Conservation (phyloP, 148 eudicot species). For the Limonium bicolor region DNA sequence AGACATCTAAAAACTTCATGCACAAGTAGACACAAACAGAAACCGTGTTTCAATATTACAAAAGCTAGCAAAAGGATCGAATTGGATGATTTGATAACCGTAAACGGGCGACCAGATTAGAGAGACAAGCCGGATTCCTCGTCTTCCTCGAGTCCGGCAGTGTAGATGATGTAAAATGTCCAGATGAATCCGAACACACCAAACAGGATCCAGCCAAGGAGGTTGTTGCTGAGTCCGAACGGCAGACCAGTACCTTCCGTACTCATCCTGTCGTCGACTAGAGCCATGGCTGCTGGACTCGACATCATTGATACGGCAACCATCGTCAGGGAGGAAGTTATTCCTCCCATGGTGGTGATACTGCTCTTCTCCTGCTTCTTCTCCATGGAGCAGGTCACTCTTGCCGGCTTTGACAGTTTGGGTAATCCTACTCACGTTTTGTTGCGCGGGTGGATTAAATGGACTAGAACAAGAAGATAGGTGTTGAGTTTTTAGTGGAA, state of each 20-base stretch:
- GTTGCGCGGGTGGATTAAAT: background rate
- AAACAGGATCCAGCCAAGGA: slow-evolving; percentile 47
- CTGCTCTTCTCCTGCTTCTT: slow-evolving; percentile 8
- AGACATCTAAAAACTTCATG: too few relatives aligned
- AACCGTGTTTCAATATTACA: too few relatives aligned
- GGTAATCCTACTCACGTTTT: slow-evolving; percentile 32
- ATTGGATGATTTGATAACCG: too few relatives aligned
- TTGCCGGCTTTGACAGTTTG: slow-evolving; percentile 27
- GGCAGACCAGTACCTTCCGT: slow-evolving; percentile 69
- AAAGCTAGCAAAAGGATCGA: too few relatives aligned
- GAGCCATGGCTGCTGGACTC: slow-evolving; percentile 44
- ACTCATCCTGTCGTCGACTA: slow-evolving; percentile 62
- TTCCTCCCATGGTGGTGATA: slow-evolving; percentile 17
- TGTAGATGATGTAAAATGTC: slow-evolving; percentile 34
- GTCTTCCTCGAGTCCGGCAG: slow-evolving; percentile 41
- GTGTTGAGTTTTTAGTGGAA: background rate
- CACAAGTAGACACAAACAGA: too few relatives aligned
- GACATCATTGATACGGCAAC: slow-evolving; percentile 29
- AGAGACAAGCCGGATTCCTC: slow-evolving; percentile 67
- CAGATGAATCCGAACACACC: slow-evolving; percentile 46
- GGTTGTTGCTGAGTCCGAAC: slow-evolving; percentile 52
- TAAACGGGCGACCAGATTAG: too few relatives aligned
- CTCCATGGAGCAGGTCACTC: slow-evolving; percentile 33
- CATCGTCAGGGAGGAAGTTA: slow-evolving; percentile 23
- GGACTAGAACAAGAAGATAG: background rate